Conservation (phyloP, 2,329 filamentous ascomycete species). For the Pseudogymnoascus sp. region DNA sequence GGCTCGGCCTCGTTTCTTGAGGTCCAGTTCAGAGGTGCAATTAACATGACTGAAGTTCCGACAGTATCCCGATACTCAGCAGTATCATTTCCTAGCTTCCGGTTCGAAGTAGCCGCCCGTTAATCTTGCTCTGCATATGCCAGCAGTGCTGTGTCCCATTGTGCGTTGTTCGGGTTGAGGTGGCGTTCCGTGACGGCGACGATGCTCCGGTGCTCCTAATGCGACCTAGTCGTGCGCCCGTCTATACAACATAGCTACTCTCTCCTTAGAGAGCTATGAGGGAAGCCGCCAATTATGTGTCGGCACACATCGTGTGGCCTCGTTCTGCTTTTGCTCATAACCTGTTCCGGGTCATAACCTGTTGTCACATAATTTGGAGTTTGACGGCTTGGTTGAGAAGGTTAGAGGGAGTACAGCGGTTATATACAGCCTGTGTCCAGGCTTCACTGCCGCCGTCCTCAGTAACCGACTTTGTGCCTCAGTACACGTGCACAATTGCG, state of each 20-base stretch:
- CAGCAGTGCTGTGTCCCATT: not conserved
- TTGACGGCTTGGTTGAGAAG: not conserved
- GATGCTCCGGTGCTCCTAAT: not conserved
- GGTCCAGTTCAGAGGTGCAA: not conserved
- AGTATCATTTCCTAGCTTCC: not conserved
- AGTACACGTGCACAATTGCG: not conserved
- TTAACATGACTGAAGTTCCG: not conserved
- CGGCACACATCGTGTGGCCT: not conserved
- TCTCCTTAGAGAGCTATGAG: slow-evolving; percentile 7
- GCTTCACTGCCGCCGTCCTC: not conserved
- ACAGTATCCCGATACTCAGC: not conserved
- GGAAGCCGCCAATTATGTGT: not conserved
- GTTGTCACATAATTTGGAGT: not conserved
- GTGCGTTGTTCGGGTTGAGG: not conserved
- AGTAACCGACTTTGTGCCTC: not conserved
- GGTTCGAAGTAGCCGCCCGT: slow-evolving; percentile 3
- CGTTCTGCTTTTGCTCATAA: not conserved
- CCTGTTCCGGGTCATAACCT: not conserved
- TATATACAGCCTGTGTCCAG: not conserved
- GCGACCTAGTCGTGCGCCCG: not conserved
- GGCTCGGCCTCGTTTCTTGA: not conserved
- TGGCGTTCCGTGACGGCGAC: not conserved
- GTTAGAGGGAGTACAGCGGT: not conserved
- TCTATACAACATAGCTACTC: not conserved
- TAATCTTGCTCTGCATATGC: not conserved